Evolutionary conservation across 352 stramenopile species (phyloP).

Genomic region (Phytophthora gonapodyides): DNA sequence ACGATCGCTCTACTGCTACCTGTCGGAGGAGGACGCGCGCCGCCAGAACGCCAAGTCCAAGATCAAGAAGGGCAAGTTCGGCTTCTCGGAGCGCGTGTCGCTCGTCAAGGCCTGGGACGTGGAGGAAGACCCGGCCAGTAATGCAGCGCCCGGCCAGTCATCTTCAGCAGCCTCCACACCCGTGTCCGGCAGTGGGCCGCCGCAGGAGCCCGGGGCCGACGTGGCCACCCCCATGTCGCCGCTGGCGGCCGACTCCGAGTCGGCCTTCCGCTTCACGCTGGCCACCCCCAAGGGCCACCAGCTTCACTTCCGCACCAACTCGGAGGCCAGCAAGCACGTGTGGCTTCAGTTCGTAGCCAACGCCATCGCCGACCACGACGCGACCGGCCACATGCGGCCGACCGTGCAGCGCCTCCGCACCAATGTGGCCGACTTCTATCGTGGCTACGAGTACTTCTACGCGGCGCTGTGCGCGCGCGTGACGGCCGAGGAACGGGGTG

Average conservation of each 20-base stretch:
- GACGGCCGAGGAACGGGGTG: slow-evolving; percentile 38
- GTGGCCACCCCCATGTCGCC: neutral
- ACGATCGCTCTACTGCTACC: slow-evolving; percentile 78
- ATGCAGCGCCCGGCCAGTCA: neutral
- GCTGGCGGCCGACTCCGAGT: slow-evolving; percentile 21
- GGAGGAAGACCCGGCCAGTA: slow-evolving; percentile 36
- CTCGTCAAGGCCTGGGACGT: slow-evolving; percentile 79
- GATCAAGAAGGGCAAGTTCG: slow-evolving; percentile 90
- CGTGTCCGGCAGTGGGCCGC: slow-evolving; percentile 8
- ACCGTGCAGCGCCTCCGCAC: slow-evolving; percentile 44
- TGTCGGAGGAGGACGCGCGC: slow-evolving; percentile 79
- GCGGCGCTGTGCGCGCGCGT: slow-evolving; percentile 61
- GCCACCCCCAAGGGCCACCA: slow-evolving; percentile 86
- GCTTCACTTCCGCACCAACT: slow-evolving; percentile 86
- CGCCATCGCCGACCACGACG: slow-evolving; percentile 58
- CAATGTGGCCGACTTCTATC: slow-evolving; percentile 76
- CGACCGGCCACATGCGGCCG: slow-evolving; percentile 34
- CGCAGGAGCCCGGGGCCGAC: slow-evolving; percentile 2
- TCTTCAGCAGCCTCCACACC: slow-evolving; percentile 18
- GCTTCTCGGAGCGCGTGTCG: slow-evolving; percentile 78
- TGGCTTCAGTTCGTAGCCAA: slow-evolving; percentile 83
- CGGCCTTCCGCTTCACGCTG: slow-evolving; percentile 81
- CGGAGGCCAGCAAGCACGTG: slow-evolving; percentile 76
- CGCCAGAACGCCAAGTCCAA: slow-evolving; percentile 84
- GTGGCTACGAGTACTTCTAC: slow-evolving; percentile 76